phyloP scores from a whole-genome alignment of 2,329 filamentous ascomycete species.

The Microthyrium microscopicum region DNA sequence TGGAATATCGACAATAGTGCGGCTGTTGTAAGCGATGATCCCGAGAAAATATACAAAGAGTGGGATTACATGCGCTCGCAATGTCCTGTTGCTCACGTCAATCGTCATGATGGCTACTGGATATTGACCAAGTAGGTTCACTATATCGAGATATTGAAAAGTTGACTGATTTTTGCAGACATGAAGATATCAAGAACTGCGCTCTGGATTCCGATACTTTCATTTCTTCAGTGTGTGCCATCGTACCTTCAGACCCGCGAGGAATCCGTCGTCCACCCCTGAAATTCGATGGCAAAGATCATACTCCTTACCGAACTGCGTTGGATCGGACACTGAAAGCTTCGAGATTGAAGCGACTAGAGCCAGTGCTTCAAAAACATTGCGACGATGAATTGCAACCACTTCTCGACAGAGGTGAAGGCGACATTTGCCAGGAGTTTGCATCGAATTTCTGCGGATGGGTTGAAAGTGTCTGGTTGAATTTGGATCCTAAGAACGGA shows the following conservation, averaged over 20 bases:
- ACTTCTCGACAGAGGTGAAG: constrained; percentile 7
- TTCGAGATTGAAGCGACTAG: constrained; percentile 8
- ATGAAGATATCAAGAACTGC: constrained; percentile 9
- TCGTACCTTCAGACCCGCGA: constrained; percentile 9
- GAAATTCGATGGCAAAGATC: constrained; percentile 6
- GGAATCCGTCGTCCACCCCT: constrained; percentile 10
- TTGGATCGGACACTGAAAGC: constrained; percentile 10
- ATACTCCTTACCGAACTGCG: constrained; percentile 8
- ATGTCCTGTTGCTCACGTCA: constrained; percentile 3
- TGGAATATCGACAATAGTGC: constrained; percentile 5
- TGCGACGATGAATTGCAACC: constrained; percentile 5
- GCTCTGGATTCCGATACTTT: constrained; percentile 9
- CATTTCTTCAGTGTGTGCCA: constrained; percentile 9
- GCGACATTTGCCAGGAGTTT: constrained; percentile 9
- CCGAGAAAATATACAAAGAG: constrained; percentile 5
- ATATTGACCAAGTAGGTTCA: constrained; percentile 4
- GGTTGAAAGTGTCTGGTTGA: constrained; percentile 10
- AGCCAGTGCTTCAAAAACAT: constrained; percentile 7
- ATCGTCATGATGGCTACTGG: constrained; percentile 5
- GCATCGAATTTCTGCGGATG: constrained; percentile 8
- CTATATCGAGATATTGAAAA: not conserved
- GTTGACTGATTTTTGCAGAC: not conserved
- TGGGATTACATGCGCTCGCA: constrained; percentile 3
- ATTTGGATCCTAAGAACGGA: constrained; percentile 6
- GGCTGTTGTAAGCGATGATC: constrained; percentile 5